Evolutionary conservation across 164 flowering plant species (phyloP), one percentile per base, ranked within the genome.

Genomic region (Euptelea pleiosperma): DNA sequence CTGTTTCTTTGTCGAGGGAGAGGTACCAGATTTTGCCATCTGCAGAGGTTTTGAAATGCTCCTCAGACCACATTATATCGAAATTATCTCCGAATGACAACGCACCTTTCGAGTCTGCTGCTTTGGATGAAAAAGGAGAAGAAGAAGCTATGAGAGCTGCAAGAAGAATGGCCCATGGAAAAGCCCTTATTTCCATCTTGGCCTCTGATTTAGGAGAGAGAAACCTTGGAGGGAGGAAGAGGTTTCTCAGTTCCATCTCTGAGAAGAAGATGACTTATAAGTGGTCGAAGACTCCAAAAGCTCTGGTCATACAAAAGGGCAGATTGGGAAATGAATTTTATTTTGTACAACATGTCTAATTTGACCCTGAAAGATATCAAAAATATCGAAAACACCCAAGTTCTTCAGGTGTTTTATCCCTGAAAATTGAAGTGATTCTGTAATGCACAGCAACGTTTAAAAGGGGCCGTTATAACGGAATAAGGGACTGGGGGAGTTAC

Each of bases 1-100:
- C 99, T 74, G 91, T 83, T 37, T 83, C 70, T 19, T 89, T 80
- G 78, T 86, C 88, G 50, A 94, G 63, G 34, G 87, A 73, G 64
- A 94, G 87, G 52, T 59, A 77, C 99, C 97, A 91, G 79, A 74
- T 83, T 81, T 82, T 79, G 8, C 96, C 97, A 66, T 88, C 97
- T 50, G 62, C 75, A 31, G 93, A 86, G 16, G 97, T 88, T 57
- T 69, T 82, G 75, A 94, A 88, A 66, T 94, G 82, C 5, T 79
- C 71, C 30, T 83, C 85, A 12, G 95, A 77, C 82, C 97, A 86
- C 87, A 78, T 81, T 46, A 89, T 79, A 44, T 70, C 75, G 72
- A 91, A 94, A 34, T 80, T 80, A 3, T 86, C 91, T 26, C 69
- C 75, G 28, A 74, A 74, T 3, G 70, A 56, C 47, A 82, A 89